A percentile compares a stretch with the other conserved stretches of the same genome.
Evolutionary conservation across 352 stramenopile species (phyloP).

Genomic region (Peronospora destructor): DNA sequence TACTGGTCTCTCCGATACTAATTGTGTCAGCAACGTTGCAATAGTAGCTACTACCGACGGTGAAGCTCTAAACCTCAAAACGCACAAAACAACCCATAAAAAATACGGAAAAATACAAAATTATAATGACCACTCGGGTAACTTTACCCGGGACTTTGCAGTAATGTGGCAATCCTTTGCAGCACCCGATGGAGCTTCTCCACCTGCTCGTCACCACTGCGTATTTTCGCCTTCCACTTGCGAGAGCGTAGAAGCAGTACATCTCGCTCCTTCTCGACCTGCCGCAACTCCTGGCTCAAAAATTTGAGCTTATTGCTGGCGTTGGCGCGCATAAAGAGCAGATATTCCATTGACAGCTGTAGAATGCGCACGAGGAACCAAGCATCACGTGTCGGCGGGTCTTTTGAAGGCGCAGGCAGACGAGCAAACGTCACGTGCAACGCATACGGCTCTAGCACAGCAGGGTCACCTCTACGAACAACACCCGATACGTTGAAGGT

Average conservation of each 20-base stretch:
- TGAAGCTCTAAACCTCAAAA: conserved; percentile 31
- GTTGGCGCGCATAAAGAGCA: conserved; percentile 57
- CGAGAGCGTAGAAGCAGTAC: conserved; percentile 27
- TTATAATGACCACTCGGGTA: neutral
- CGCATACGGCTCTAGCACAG: conserved; percentile 56
- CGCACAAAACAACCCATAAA: conserved; percentile 5
- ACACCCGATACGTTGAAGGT: conserved; percentile 46
- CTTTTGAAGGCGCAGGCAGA: conserved; percentile 26
- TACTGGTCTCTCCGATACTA: conserved; percentile 28
- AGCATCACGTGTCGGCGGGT: conserved; percentile 33
- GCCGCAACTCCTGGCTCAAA: conserved; percentile 38
- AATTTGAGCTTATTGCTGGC: conserved; percentile 49
- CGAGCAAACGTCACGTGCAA: conserved; percentile 69
- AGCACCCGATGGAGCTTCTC: conserved; percentile 73
- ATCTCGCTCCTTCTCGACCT: conserved; percentile 39
- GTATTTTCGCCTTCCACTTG: conserved; percentile 51
- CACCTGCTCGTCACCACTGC: conserved; percentile 49
- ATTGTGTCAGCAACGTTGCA: conserved; percentile 42
- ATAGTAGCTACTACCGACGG: conserved; percentile 51
- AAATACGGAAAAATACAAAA: conserved; percentile 1
- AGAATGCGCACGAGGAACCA: conserved; percentile 67
- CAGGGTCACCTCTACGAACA: conserved; percentile 45
- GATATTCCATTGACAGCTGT: conserved; percentile 70
- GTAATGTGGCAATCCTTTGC: conserved; percentile 62
- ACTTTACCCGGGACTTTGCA: conserved; percentile 61